Evolutionary conservation across 1,284 basidiomycete genomes (phyloP).

Genomic region (Xerocomus minutiporus): DNA sequence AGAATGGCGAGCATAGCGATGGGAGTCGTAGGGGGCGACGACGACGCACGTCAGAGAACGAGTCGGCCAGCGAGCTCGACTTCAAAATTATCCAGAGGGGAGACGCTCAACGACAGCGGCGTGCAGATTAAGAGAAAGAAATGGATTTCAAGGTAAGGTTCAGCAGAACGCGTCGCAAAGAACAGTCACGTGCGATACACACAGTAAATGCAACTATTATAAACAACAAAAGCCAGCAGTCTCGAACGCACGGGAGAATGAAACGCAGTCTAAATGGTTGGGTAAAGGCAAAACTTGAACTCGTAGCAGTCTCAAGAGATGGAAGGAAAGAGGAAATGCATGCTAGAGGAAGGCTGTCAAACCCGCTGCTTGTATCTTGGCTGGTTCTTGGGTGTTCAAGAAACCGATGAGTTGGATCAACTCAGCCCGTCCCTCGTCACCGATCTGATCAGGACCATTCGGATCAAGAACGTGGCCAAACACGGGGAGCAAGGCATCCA

Average conservation of each 20-base stretch:
- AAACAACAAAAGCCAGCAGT: slow-evolving; percentile 9
- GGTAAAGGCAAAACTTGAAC: background rate
- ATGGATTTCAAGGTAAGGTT: slow-evolving; percentile 5
- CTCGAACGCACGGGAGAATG: slow-evolving; percentile 10
- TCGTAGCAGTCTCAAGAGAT: background rate
- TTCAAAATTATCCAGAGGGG: slow-evolving; percentile 15
- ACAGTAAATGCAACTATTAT: slow-evolving; percentile 7
- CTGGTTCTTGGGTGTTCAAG: slow-evolving; percentile 71
- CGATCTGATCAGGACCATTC: slow-evolving; percentile 65
- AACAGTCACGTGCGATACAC: slow-evolving; percentile 28
- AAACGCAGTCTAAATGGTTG: slow-evolving; percentile 23
- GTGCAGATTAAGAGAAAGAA: slow-evolving; percentile 9
- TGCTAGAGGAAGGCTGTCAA: slow-evolving; percentile 51
- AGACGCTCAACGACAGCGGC: slow-evolving; percentile 1
- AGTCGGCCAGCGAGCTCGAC: slow-evolving; percentile 59
- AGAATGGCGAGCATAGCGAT: slow-evolving; percentile 64
- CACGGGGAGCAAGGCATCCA: slow-evolving; percentile 80
- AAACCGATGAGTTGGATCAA: slow-evolving; percentile 73
- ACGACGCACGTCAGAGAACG: slow-evolving; percentile 40
- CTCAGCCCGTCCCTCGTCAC: slow-evolving; percentile 71
- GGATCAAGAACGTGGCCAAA: slow-evolving; percentile 86
- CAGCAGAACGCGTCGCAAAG: slow-evolving; percentile 13
- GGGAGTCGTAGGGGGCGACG: slow-evolving; percentile 40
- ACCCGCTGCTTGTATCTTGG: slow-evolving; percentile 72
- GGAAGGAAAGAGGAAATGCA: slow-evolving; percentile 1